Conservation (phyloP, 148 eudicot genomes). For the Vaccinium myrtillus region DNA sequence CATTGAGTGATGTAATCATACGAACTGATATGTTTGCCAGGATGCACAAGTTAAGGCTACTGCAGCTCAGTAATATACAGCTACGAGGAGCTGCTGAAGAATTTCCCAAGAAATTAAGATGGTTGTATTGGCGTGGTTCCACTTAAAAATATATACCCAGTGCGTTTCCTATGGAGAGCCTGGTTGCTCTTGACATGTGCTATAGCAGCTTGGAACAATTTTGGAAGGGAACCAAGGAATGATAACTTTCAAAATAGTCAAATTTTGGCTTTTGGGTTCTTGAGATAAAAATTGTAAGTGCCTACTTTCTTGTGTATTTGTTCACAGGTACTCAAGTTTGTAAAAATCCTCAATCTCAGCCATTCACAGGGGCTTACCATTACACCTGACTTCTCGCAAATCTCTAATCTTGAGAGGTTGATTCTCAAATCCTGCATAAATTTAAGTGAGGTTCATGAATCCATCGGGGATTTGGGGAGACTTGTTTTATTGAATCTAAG, state of each 20-base stretch:
- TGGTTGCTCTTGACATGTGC: neutral
- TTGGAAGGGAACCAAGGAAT: constrained; percentile 9
- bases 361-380: neutral
- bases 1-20: too few species aligned
- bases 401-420: neutral
- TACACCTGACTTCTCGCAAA: neutral
- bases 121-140: constrained; percentile 10
- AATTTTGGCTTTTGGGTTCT: too few species aligned
- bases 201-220: neutral
- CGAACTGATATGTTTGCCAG: too few species aligned
- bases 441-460: constrained; percentile 1
- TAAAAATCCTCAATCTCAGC: neutral
- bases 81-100: neutral
- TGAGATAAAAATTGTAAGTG: too few species aligned
- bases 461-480: too few species aligned
- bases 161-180: constrained; percentile 7
- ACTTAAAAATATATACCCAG: constrained; percentile 3
- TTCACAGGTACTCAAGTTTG: too few species aligned
- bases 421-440: constrained; percentile 1
- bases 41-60: too few species aligned
- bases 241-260: too few species aligned
- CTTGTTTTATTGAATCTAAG: too few species aligned
- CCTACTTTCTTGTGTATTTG: too few species aligned
- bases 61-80: too few species aligned
- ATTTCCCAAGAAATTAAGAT: neutral